Percentiles rank a stretch among this genome's conserved stretches.
Conservation (phyloP, 2,329 filamentous ascomycete genomes). For the Epichloe festucae region DNA sequence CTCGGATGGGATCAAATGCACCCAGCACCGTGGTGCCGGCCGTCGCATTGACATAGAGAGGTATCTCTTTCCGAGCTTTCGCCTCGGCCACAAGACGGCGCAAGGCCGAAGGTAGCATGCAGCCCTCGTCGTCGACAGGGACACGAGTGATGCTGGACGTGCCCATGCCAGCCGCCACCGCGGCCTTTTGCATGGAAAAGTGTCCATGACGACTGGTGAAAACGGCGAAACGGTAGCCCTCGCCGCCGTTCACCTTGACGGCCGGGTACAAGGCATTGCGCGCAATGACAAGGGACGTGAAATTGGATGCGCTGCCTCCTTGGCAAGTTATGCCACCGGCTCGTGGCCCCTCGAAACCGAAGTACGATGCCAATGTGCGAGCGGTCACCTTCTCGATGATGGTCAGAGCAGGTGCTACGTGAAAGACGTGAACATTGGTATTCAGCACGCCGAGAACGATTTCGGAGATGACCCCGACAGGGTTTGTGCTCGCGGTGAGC, state of each 20-base stretch:
- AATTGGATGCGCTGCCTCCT: conserved; percentile 72
- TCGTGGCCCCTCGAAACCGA: conserved; percentile 59
- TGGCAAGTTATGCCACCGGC: conserved; percentile 64
- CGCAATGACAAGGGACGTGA: conserved; percentile 72
- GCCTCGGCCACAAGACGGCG: conserved; percentile 48
- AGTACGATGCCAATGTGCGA: conserved; percentile 56
- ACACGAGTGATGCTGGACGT: conserved; percentile 58
- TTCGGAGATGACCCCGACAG: conserved; percentile 75
- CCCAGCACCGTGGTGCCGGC: conserved; percentile 88
- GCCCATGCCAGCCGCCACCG: conserved; percentile 74
- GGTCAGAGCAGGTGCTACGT: conserved; percentile 78
- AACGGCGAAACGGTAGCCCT: conserved; percentile 54
- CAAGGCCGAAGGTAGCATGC: conserved; percentile 56
- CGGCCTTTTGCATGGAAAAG: conserved; percentile 87
- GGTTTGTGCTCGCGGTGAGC: conserved; percentile 78
- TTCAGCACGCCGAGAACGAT: conserved; percentile 74
- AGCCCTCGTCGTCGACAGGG: conserved; percentile 56
- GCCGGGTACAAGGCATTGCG: conserved; percentile 71
- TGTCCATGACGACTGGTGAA: conserved; percentile 85
- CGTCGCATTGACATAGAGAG: conserved; percentile 89
- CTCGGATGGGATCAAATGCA: conserved; percentile 67
- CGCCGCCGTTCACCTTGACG: conserved; percentile 63
- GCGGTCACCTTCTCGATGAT: conserved; percentile 77
- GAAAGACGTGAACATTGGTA: conserved; percentile 87
- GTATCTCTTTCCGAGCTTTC: conserved; percentile 57